Base-by-base conservation (phyloP, 1,284 basidiomycete genomes). In the Pholiota adiposa region DNA sequence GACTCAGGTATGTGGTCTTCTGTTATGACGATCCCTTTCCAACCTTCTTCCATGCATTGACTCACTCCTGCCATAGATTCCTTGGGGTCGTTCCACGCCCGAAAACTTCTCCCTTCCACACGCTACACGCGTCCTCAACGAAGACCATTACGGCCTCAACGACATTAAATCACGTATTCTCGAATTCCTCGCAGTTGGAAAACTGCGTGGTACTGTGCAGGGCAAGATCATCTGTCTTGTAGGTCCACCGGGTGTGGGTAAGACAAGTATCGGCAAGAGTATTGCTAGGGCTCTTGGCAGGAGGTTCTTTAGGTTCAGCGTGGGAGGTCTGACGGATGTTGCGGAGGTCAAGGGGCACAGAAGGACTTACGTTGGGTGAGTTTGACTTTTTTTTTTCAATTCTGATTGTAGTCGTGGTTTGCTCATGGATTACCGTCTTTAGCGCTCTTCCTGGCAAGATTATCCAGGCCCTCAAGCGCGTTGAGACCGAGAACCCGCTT, bases 281-380 rank as follows among this genome's bases (percentile, higher is more conserved):
- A 96, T 97, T 56, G 90, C 95, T 0, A 83, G 93, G 8, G 94
- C 94, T 6, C 78, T 97, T 44, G 86, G 91, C 54, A 79, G 94
- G 56, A 88, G 94, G 70, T 97, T 97, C 80, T 97, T 96, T 86
- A 86, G 97, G 49, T 98, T 99, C 80, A 96, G 93, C 12, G 96
- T 99, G 4, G 97, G 97, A 67, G 96, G 97, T 25, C 77, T 99
- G 69, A 95, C 94, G 59, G 97, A 99, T 72, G 96, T 98, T 0
- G 97, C 97, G 56, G 97, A 99, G 83, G 98, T 99, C 75, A 99
- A 99, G 79, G 97, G 97, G 2, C 97, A 99, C 73, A 81, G 97
- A 68, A 80, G 97, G 71, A 99, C 97, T 19, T 99, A 98, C 72
- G 96, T 98, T 59, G 96, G 93, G 88, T 90, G 61, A 51, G 85